Percentiles rank a stretch among this genome's conserved stretches.
Evolutionary conservation across 345 rosid genomes (phyloP).

Genomic region (Lenwebbia sp.): DNA sequence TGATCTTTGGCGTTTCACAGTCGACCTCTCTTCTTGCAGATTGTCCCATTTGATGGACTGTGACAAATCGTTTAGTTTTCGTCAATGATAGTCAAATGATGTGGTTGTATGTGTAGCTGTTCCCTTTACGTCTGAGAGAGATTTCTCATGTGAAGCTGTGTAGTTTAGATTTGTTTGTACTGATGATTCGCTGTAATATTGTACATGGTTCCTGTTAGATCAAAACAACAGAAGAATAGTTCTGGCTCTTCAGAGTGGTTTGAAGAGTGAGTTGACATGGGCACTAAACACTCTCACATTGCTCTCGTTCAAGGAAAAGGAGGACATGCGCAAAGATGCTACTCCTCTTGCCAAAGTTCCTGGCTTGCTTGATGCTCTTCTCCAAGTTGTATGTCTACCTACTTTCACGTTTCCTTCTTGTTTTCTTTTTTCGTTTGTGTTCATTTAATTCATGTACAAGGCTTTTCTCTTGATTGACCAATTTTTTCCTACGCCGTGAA

Average conservation of each 20-base stretch:
- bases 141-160: background rate
- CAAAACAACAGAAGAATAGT: conserved; percentile 88
- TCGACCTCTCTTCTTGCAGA: background rate
- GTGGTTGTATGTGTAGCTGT: background rate
- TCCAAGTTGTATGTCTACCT: conserved; percentile 57
- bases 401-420: background rate
- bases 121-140: background rate
- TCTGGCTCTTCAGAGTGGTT: conserved; percentile 90
- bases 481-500: background rate
- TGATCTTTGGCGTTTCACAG: background rate
- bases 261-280: conserved; percentile 94
- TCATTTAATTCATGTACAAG: background rate
- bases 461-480: background rate
- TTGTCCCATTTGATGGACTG: background rate
- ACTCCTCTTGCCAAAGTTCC: conserved; percentile 81
- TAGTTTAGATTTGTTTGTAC: background rate
- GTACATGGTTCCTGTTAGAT: conserved; percentile 23
- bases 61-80: background rate
- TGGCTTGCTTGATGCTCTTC: conserved; percentile 95
- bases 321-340: conserved; percentile 75
- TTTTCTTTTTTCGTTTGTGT: background rate
- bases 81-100: background rate
- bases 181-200: background rate
- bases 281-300: conserved; percentile 85
- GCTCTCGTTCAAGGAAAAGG: conserved; percentile 92